Percentiles rank a stretch among this genome's conserved stretches.
Evolutionary conservation across 176 grass and related monocot species (phyloP).

Genomic region (Phoenix roebelenii): DNA sequence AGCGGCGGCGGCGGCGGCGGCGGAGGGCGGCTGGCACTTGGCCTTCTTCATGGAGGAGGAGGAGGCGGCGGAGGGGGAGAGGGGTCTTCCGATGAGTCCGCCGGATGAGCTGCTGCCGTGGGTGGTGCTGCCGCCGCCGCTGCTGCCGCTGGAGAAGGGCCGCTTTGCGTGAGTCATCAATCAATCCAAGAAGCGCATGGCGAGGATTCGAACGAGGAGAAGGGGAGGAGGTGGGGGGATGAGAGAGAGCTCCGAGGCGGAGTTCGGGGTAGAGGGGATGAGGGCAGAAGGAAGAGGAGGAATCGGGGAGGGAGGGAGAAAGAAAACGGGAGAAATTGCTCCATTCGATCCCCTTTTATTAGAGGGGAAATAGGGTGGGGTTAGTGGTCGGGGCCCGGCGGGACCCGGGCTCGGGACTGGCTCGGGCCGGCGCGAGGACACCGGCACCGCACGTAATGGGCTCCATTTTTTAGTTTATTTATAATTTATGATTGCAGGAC

Average conservation of each 20-base stretch:
- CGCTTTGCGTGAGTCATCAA: constrained; percentile 27
- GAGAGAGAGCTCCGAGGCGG: too few relatives aligned
- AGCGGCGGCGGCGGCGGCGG: constrained; percentile 6
- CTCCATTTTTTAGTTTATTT: too few relatives aligned
- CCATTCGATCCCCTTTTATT: too few relatives aligned
- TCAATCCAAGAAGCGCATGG: constrained; percentile 1
- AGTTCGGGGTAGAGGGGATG: not conserved
- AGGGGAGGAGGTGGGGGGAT: too few relatives aligned
- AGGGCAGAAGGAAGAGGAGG: not conserved
- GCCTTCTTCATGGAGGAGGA: constrained; percentile 6
- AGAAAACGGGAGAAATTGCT: too few relatives aligned
- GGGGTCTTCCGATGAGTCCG: not conserved
- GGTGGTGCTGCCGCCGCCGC: constrained; percentile 14
- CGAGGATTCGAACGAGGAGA: not conserved
- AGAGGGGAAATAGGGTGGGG: too few relatives aligned
- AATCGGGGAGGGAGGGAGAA: not conserved
- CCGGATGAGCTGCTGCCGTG: not conserved
- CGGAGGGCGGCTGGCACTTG: too few relatives aligned
- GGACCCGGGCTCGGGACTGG: too few relatives aligned
- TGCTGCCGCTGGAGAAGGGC: constrained; percentile 20
- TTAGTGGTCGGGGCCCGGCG: too few relatives aligned
- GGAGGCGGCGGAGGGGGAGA: constrained; percentile 14
- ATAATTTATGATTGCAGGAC: too few relatives aligned
- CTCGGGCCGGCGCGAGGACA: too few relatives aligned
- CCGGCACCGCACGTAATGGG: too few relatives aligned